Evolutionary conservation across 345 rosid species (phyloP).

Genomic region (Boechera divaricarpa): DNA sequence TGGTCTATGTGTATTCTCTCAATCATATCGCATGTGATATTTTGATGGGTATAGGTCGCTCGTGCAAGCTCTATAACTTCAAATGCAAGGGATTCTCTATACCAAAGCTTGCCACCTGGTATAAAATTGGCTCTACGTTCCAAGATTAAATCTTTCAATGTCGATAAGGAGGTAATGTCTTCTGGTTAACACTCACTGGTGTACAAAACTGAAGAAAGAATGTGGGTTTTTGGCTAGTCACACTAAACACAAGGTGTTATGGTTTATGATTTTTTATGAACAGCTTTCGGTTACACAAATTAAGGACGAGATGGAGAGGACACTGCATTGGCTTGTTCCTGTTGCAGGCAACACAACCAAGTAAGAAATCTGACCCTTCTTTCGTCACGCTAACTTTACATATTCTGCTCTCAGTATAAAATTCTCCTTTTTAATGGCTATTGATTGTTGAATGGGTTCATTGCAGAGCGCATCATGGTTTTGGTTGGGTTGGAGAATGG

Average conservation of each 20-base stretch:
- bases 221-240: neutral
- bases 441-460: slow-evolving; percentile 28
- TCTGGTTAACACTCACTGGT: slow-evolving; percentile 10
- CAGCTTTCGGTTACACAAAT: slow-evolving; percentile 80
- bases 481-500: slow-evolving; percentile 96
- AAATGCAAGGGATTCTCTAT: slow-evolving; percentile 81
- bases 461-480: slow-evolving; percentile 86
- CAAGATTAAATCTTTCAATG: slow-evolving; percentile 64
- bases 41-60: slow-evolving; percentile 55
- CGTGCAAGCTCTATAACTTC: slow-evolving; percentile 87
- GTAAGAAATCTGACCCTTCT: slow-evolving; percentile 49
- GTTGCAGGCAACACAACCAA: slow-evolving; percentile 89
- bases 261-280: slow-evolving; percentile 27
- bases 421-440: slow-evolving; percentile 6
- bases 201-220: slow-evolving; percentile 12
- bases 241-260: slow-evolving; percentile 19
- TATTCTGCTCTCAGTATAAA: neutral
- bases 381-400: neutral
- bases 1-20: slow-evolving; percentile 17
- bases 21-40: slow-evolving; percentile 23
- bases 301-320: slow-evolving; percentile 96
- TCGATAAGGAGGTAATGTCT: slow-evolving; percentile 61
- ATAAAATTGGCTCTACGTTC: slow-evolving; percentile 73
- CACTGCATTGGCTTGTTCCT: slow-evolving; percentile 97
- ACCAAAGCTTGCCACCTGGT: slow-evolving; percentile 83